These are phyloP conservation scores for Wilcoxina mikolae DNA, from an alignment of 495 filamentous ascomycete genomes.

Conservation along the genomic window DNA sequence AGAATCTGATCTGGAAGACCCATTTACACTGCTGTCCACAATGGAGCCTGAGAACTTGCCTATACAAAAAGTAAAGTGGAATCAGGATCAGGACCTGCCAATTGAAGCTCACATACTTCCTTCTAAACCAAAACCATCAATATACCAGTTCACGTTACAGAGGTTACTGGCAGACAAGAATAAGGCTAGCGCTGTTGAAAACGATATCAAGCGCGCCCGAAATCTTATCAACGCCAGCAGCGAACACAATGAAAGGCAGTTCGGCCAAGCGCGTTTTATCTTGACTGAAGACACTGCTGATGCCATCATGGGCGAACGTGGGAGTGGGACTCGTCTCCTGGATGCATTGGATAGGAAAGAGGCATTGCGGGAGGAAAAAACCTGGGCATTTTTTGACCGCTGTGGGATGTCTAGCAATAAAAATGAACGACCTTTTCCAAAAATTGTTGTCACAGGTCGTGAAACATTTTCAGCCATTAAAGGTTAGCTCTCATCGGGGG, in stretches of 20 bases:
- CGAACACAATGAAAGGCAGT: no score
- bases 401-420: background rate
- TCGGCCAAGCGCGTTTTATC: no score
- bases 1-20: conserved; percentile 34
- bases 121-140: conserved; percentile 30
- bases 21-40: conserved; percentile 4
- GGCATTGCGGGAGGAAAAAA: conserved; percentile 32
- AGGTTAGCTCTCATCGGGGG: no score
- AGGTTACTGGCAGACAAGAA: conserved; percentile 36
- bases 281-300: conserved; percentile 16
- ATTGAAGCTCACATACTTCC: no score
- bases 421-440: background rate
- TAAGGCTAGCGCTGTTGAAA: conserved; percentile 11
- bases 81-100: no score
- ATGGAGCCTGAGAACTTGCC: background rate
- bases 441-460: background rate
- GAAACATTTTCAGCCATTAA: background rate
- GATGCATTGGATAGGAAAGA: conserved; percentile 64
- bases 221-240: conserved; percentile 37
- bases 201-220: conserved; percentile 30
- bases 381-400: background rate
- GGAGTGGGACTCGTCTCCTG: conserved; percentile 43
- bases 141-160: conserved; percentile 53
- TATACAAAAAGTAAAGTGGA: no score
- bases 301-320: conserved; percentile 38